Evolutionary conservation across 225 moss, liverwort and hornwort species (phyloP), one percentile per base, ranked within the genome.

Genomic region (Ulota crispa): DNA sequence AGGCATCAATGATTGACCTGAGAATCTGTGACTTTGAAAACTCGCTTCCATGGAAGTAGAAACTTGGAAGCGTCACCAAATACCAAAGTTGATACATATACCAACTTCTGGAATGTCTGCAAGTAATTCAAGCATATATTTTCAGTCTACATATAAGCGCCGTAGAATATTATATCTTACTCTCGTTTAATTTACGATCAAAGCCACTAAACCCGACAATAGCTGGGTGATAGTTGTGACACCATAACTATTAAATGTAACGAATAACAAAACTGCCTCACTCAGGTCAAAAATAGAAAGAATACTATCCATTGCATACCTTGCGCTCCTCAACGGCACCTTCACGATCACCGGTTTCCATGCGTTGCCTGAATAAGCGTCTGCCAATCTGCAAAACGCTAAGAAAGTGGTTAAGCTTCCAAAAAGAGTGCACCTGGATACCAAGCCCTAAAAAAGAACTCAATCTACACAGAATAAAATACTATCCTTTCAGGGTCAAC

Each of bases 51-150:
- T 53, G 98, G 98, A 65, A 99, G 87, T 27, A 99, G 81, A 83
- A 99, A 99, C 79, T 99, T 99, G 69, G 98, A 96, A 68, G 98
- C 98, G 67, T 99, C 98, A 39, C 98, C 98, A 86, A 99, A 99
- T 36, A 99, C 98, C 80, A 99, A 88, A 43, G 87, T 89, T 53
- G 98, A 99, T 70, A 99, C 98, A 81, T 99, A 99, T 13, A 99
- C 95, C 88, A 99, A 85, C 82, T 95, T 99, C 78, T 99, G 98
- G 76, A 99, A 99, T 47, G 94, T 89, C 97, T 96, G 94, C 82
- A 83, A 68, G 19, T 64, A 52, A 32, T 76, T 45, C 50, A 73
- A 64, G 67, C 68, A 63, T 56, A 43, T 55, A 62, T 1, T 37
- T 65, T 85, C 78, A 82, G 76, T 32, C 70, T 53, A 39, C 23